These are phyloP conservation scores for Metschnikowia shivogae DNA, from an alignment of 805 yeast genomes.

Conservation along the genomic window DNA sequence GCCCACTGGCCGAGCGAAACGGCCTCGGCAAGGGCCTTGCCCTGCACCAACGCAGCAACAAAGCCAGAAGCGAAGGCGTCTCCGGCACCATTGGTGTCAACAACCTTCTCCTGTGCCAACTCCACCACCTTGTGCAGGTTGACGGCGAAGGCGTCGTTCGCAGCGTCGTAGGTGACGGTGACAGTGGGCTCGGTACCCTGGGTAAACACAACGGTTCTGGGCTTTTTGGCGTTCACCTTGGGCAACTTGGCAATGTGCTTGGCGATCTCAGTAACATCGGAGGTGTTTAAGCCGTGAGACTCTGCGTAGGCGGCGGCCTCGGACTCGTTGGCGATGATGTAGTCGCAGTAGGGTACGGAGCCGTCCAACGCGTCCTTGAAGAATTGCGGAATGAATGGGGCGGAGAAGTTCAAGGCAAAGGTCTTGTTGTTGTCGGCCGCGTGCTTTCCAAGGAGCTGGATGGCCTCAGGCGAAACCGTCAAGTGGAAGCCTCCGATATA, in stretches of 20 bases:
- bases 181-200: conserved; percentile 93
- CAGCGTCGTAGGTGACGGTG: conserved; percentile 55
- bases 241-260: conserved; percentile 75
- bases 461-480: conserved; percentile 96
- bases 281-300: conserved; percentile 61
- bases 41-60: conserved; percentile 80
- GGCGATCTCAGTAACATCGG: conserved; percentile 74
- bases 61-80: conserved; percentile 98
- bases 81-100: conserved; percentile 98
- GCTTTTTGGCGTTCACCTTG: conserved; percentile 61
- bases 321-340: conserved; percentile 90
- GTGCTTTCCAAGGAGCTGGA: conserved; percentile 82
- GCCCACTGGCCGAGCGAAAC: conserved; percentile 95
- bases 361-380: conserved; percentile 87
- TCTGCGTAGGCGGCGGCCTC: conserved; percentile 95
- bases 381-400: conserved; percentile 94
- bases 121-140: conserved; percentile 65
- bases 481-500: conserved; percentile 99
- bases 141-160: conserved; percentile 43
- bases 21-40: conserved; percentile 54
- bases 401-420: conserved; percentile 83
- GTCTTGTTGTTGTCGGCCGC: conserved; percentile 79
- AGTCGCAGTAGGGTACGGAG: conserved; percentile 82
- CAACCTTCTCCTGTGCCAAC: conserved; percentile 61
- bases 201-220: conserved; percentile 88